These are phyloP conservation scores for Aspergillus baeticus DNA, from an alignment of 495 filamentous ascomycete species.

Conservation along the genomic window DNA sequence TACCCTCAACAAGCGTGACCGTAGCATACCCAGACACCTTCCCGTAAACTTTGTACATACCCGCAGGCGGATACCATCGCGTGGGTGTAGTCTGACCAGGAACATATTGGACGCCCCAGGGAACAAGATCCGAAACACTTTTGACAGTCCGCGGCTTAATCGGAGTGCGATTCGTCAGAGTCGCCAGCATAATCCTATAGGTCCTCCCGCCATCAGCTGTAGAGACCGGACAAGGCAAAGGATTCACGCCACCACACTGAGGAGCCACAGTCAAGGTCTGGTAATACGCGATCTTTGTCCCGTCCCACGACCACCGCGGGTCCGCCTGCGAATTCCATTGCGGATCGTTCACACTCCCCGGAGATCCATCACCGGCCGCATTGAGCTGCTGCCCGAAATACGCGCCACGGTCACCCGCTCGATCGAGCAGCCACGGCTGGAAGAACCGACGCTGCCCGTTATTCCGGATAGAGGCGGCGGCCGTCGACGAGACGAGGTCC, in stretches of 20 bases:
- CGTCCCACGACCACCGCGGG: constrained; percentile 23
- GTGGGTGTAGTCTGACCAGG: too few species aligned
- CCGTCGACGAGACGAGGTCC: constrained; percentile 14
- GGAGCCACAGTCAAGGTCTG: constrained; percentile 19
- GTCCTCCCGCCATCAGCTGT: constrained; percentile 15
- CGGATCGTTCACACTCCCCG: constrained; percentile 21
- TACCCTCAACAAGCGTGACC: too few species aligned
- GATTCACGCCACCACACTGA: constrained; percentile 9
- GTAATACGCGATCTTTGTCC: constrained; percentile 21
- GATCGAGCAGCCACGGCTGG: constrained; percentile 19
- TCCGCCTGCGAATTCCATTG: constrained; percentile 25
- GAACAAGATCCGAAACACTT: too few species aligned
- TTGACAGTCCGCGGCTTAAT: background rate
- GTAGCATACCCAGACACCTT: too few species aligned
- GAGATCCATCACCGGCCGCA: constrained; percentile 17
- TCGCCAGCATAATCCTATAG: constrained; percentile 19
- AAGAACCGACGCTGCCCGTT: constrained; percentile 25
- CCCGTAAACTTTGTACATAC: too few species aligned
- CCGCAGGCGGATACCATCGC: too few species aligned
- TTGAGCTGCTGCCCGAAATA: constrained; percentile 8
- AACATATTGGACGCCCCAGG: too few species aligned
- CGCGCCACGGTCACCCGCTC: constrained; percentile 11
- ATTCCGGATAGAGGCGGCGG: constrained; percentile 19
- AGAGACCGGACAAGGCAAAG: constrained; percentile 17
- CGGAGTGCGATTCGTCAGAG: constrained; percentile 7